Base-by-base conservation (phyloP, 108 stramenopile species). In the Cyclostephanos tholiformis region DNA sequence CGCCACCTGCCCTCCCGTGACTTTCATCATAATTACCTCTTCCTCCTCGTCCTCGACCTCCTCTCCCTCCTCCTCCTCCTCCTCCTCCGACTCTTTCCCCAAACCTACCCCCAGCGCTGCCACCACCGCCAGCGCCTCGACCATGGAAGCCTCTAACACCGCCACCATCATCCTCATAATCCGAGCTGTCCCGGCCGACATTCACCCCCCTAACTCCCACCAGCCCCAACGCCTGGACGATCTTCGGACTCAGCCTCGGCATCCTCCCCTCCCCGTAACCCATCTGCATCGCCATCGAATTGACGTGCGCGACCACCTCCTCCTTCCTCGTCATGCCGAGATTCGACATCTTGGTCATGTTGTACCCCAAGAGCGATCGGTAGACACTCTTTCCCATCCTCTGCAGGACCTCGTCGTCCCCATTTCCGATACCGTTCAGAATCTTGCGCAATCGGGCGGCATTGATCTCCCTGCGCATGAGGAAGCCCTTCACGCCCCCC, bases 291-390 rank as follows among this genome's bases (percentile, higher is more conserved):
- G 81, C 81, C 64, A 77, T 84, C 19, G 41, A 57, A 67, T 89
- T 89, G 11, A 83, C 83, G 46, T 63, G 68, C 19, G 77, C 74
- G 17, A 92, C 88, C 22, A 89, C 85, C 35, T 85, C 82, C 19
- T 41, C 75, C 67, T 86, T 87, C 51, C 72, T 35, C 17, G 38
- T 25, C 69, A 74, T 27, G 8, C 86, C 88, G 46, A 85, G 35
- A 43, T 52, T 62, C 67, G 62, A 68, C 76, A 85, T 65, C 57
- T 80, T 84, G 38, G 53, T 49, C 43, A 86, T 79, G 79, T 88
- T 88, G 82, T 88, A 95, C 23, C 94, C 94, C 36, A 95, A 76
- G 68, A 83, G 84, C n/a, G 90, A 85, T 35, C 77, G 67, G 63
- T 86, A 88, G 14, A 79, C 67, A 23, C 35, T 48, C 7, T 50